Evolutionary conservation across 768 basidiomycete species (phyloP), one percentile per base, ranked within the genome.

Genomic region (Boletus vermiculosoides): DNA sequence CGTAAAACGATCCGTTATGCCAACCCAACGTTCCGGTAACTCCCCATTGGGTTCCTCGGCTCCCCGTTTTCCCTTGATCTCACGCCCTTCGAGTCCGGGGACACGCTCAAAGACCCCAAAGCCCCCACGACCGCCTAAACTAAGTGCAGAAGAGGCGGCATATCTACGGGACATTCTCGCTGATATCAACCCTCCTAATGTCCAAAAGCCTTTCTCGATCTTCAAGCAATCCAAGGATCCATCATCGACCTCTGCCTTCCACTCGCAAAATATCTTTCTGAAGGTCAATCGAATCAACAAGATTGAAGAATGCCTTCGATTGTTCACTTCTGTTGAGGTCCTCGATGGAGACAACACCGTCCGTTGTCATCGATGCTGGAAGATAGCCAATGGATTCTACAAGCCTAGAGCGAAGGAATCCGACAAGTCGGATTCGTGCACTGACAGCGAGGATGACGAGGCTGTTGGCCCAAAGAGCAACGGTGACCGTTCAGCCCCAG

Each of bases 331-430:
- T 5, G 94, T 97, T n/a, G 95, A 98, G 65, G 83, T 92, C 8
- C 75, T 98, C 34, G 91, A 97, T 63, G 93, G 92, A 0, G 95
- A 97, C 64, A 97, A 98, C 64, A 88, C 87, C 76, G 94, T 97
- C 52, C 94, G 94, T 0, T 98, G 95, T 70, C 81, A 88, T 61
- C 81, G 88, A 50, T 98, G 95, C 74, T 98, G 95, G 95, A 94
- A 93, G 77, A 86, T 93, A 36, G 85, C 83, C 54, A 84, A 93
- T 66, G 88, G 89, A 18, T 71, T 79, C 55, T 82, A 85, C 61
- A 69, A 74, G 45, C 73, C 73, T 36, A 61, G 56, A 41, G 45
- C 57, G 16, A 65, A 34, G 58, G 52, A 51, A 57, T 58, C 66
- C 46, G 59, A 55, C 13, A 63, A 63, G 25, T 56, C 60, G 1